phyloP scores from a whole-genome alignment of 1,139 yeast species.

The Kluyveromyces marxianus region DNA sequence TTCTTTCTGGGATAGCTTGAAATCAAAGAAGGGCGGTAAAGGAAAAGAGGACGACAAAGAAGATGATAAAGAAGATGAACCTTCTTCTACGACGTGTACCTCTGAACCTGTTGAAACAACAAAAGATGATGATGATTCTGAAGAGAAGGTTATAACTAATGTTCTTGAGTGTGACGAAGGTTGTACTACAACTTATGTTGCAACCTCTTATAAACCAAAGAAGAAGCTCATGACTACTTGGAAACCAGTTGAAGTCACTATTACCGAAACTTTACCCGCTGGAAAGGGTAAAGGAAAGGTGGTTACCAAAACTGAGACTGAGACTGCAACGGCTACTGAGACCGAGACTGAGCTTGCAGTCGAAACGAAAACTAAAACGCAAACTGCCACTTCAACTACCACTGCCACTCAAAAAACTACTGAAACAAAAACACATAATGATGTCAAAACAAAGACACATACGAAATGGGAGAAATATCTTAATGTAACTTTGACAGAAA shows the following conservation, averaged over 20 bases:
- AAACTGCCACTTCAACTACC: background rate
- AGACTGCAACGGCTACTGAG: conserved; percentile 9
- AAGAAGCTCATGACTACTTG: conserved; percentile 10
- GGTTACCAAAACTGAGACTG: conserved; percentile 6
- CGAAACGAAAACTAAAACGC: conserved; percentile 4
- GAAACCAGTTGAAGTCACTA: conserved; percentile 9
- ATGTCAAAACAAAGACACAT: conserved; percentile 2
- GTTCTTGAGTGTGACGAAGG: background rate
- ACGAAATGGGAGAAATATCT: conserved; percentile 4
- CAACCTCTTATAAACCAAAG: conserved; percentile 11
- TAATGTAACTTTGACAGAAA: conserved; percentile 6
- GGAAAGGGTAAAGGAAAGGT: conserved; percentile 5
- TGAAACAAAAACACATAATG: background rate
- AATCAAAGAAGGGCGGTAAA: background rate
- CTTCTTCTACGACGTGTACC: too few relatives aligned
- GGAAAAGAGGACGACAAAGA: background rate
- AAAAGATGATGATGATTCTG: background rate
- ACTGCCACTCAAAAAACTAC: background rate
- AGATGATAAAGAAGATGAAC: background rate
- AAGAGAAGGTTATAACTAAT: background rate
- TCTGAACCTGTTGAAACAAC: too few relatives aligned
- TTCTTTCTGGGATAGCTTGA: conserved; percentile 4
- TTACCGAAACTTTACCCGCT: conserved; percentile 8
- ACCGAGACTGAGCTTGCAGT: conserved; percentile 10
- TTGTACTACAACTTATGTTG: conserved; percentile 9